Evolutionary conservation across 768 basidiomycete genomes (phyloP).

Genomic region (Pisolithus sp.): DNA sequence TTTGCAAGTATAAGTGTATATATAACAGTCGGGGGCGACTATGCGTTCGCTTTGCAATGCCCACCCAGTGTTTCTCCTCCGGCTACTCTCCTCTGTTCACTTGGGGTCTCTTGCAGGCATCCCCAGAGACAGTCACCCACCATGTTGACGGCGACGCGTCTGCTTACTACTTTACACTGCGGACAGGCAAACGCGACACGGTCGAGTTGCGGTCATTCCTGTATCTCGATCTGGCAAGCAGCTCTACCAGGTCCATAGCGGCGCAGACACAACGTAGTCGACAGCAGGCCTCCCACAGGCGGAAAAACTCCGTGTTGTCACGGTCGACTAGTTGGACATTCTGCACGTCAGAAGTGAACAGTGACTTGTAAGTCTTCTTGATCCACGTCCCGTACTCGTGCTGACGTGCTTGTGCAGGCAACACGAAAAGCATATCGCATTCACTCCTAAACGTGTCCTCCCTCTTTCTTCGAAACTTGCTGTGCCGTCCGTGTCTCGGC

Average conservation of each 20-base stretch:
- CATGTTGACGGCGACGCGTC: constrained; percentile 23
- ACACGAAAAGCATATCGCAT: too few relatives aligned
- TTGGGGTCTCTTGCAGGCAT: constrained; percentile 43
- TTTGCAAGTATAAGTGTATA: too few relatives aligned
- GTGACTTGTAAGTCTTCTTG: constrained; percentile 10
- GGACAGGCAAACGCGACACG: constrained; percentile 33
- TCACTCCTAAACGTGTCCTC: constrained; percentile 16
- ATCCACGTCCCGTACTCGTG: neutral
- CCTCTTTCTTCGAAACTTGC: constrained; percentile 9
- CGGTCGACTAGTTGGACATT: constrained; percentile 27
- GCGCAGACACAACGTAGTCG: constrained; percentile 8
- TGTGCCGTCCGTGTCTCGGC: constrained; percentile 16
- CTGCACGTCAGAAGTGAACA: constrained; percentile 10
- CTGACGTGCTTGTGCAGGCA: neutral
- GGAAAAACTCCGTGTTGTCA: constrained; percentile 27
- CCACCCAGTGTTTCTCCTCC: neutral
- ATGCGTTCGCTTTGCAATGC: too few relatives aligned
- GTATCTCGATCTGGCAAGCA: constrained; percentile 60
- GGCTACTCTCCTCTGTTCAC: constrained; percentile 61
- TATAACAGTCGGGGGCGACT: too few relatives aligned
- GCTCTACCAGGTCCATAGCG: constrained; percentile 34
- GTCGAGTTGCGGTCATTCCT: constrained; percentile 52
- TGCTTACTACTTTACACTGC: constrained; percentile 44
- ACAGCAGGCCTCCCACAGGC: constrained; percentile 12
- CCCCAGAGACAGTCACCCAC: constrained; percentile 7